Evolutionary conservation across 2,329 filamentous ascomycete genomes (phyloP), one percentile per base, ranked within the genome.

Genomic region (Apiospora rasikravindrae): DNA sequence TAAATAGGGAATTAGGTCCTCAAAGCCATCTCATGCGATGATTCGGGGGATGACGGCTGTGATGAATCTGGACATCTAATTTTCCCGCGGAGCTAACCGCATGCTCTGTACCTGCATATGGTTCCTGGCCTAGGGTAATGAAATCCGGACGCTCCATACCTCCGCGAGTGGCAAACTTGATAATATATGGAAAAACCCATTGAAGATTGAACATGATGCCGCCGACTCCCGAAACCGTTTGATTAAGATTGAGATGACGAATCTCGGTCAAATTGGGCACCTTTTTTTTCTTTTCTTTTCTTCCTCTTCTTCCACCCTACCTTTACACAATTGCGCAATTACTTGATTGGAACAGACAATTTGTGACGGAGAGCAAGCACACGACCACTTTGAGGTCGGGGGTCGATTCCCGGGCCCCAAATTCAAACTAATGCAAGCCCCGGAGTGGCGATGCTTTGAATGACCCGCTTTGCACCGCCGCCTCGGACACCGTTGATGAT

Each of bases 101-200:
- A 64, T 11, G 29, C 33, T 37, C 33, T 19, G 33, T 40, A 40
- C 33, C 29, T 37, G 19, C 57, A 33, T 64, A 40, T 64, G 19
- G 57, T 64, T 64, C 57, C 57, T 64, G 57, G 33, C 10, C 22
- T 64, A 64, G 57, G 57, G 57, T n/a, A 33, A 40, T 64, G 57
- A 24, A 1, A 33, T 40, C 19, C 22, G 10, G 57, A 5, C 4
- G 29, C 57, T n/a, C n/a, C 57, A n/a, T 13, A n/a, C 57, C 19
- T n/a, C 10, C 16, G 3, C n/a, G n/a, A 37, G 49, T 51, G 49
- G 49, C n/a, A 22, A 26, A 51, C 22, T 26, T 51, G 49, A 24
- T 37, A 26, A 24, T 37, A 26, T 22, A 37, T 64, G 57, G 57
- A 64, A 64, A 64, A 64, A 40, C 33, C 33, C 33, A 61, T 29